Base-by-base conservation (phyloP, 148 eudicot genomes). In the Vaccinium vitisidaea region DNA sequence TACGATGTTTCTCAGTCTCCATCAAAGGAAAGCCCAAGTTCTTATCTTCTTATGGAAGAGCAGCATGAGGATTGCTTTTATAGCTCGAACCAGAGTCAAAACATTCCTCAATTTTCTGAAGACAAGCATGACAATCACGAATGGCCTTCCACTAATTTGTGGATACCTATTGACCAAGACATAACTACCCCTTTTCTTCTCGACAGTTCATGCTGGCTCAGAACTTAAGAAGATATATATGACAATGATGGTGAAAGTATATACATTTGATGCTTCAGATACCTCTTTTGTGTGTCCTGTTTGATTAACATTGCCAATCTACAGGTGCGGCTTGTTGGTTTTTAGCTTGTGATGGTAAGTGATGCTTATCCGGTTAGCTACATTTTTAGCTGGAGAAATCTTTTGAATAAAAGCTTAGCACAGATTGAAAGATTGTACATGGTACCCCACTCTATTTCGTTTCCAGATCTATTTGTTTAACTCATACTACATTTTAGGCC, bases 171-270 rank as follows among this genome's bases (percentile, higher is more conserved):
- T 16, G 84, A 67, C 71, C 85, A 18, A 79, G 75, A 63, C 30
- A 63, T 83, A n/a, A 59, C 30, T 52, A 27, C 21, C 5, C 85
- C 88, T 56, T 63, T 85, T 73, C 88, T 82, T 32, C 86, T 88
- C 16, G 54, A 82, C 27, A 81, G 86, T 85, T 43, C 87, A 84
- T 78, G 87, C 77, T 54, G 86, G 81, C 75, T 52, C 69, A 58
- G 49, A 80, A 36, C 82, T 23, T 79, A 73, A 49, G 84, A 87
- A 71, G 83, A 79, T 71, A 15, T 30, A 67, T n/a, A 15, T 19
- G 0, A 49, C 18, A 79, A 84, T 53, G 82, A 86, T 67, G 61
- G 79, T 4, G 6, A 46, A 79, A 50, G 76, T 83, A 32, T 65
- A 79, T 65, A 30, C 18, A n/a, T 32, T 49, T 74, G 50, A 54